Percentiles rank a stretch among this genome's conserved stretches.
Evolutionary conservation across 352 stramenopile species (phyloP).

Genomic region (Thraustochytrium striatum): DNA sequence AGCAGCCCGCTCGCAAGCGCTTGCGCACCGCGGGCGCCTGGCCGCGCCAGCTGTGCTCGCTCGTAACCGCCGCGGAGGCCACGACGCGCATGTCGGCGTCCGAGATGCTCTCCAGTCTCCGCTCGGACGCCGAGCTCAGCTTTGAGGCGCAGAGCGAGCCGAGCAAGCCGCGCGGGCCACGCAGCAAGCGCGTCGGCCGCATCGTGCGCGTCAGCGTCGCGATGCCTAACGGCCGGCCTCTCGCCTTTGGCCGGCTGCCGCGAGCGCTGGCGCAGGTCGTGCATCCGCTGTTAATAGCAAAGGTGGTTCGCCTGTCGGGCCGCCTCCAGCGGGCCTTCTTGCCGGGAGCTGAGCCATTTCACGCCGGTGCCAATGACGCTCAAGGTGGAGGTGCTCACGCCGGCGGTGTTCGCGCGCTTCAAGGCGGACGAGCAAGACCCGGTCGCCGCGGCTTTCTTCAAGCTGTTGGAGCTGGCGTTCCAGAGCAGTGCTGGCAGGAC

Average conservation of each 20-base stretch:
- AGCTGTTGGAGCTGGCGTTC: conserved; percentile 5
- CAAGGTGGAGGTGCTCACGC: neutral
- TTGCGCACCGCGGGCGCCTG: too few species aligned
- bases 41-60: conserved; percentile 12
- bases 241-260: conserved; percentile 10
- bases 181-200: neutral
- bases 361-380: conserved; percentile 11
- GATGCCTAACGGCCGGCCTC: neutral
- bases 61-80: conserved; percentile 1
- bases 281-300: neutral
- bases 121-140: neutral
- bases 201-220: neutral
- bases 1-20: too few species aligned
- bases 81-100: neutral
- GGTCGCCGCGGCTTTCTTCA: neutral
- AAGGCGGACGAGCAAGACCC: neutral
- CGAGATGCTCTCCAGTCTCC: neutral
- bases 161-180: neutral
- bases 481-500: neutral
- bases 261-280: neutral
- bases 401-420: conserved; percentile 1
- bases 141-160: neutral
- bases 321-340: neutral
- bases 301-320: neutral
- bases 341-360: neutral